Evolutionary conservation across 768 basidiomycete genomes (phyloP).

Genomic region (Lentinula lateritia): DNA sequence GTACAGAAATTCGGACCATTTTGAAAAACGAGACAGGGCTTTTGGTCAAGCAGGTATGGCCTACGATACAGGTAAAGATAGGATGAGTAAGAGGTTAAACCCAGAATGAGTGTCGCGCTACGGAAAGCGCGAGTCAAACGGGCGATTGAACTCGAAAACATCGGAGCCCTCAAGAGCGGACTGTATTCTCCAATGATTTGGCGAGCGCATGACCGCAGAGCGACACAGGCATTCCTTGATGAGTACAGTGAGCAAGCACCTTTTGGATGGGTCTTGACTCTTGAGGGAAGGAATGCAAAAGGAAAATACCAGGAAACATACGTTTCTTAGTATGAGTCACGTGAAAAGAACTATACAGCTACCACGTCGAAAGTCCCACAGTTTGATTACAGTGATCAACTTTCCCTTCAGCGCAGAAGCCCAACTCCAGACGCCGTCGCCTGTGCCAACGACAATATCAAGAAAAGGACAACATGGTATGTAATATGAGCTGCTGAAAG

Average conservation of each 20-base stretch:
- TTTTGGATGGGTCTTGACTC: constrained; percentile 9
- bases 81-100: constrained; percentile 20
- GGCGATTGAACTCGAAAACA: constrained; percentile 14
- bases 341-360: constrained; percentile 7
- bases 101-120: constrained; percentile 84
- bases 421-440: neutral
- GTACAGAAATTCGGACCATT: constrained; percentile 89
- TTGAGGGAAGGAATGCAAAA: constrained; percentile 1
- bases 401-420: neutral
- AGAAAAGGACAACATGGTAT: constrained; percentile 14
- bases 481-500: neutral
- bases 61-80: constrained; percentile 9
- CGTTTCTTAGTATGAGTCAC: neutral
- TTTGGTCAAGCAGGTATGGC: constrained; percentile 25
- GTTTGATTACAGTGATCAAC: neutral
- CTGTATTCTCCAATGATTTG: neutral
- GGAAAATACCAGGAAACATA: neutral
- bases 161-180: constrained; percentile 16
- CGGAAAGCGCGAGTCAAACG: constrained; percentile 78
- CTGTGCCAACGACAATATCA: constrained; percentile 1
- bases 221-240: neutral
- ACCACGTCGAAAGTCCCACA: neutral
- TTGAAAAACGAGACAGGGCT: constrained; percentile 18
- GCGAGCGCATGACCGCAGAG: neutral
- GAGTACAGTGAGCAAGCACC: constrained; percentile 6